phyloP scores from a whole-genome alignment of 495 filamentous ascomycete species.

The Podospora pseudoanserina region DNA sequence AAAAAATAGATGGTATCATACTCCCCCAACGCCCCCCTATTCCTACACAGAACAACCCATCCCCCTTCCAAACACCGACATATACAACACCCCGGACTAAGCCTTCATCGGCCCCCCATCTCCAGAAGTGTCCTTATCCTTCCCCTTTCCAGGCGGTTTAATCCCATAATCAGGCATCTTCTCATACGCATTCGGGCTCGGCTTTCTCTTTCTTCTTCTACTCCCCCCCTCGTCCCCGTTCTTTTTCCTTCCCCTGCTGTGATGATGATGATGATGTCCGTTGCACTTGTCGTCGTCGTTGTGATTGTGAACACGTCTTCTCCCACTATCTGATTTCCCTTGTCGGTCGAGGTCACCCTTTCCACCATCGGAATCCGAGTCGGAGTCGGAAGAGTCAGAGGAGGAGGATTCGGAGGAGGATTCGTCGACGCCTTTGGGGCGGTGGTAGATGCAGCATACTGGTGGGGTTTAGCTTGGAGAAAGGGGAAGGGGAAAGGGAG shows the following conservation, averaged over 20 bases:
- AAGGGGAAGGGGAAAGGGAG: background rate
- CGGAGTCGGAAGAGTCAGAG: slow-evolving; percentile 39
- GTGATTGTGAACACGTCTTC: slow-evolving; percentile 29
- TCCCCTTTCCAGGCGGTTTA: slow-evolving; percentile 26
- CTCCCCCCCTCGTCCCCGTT: slow-evolving; percentile 26
- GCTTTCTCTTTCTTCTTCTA: slow-evolving; percentile 53
- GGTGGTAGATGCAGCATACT: slow-evolving; percentile 99
- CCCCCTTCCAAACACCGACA: background rate
- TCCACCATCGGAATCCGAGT: slow-evolving; percentile 39
- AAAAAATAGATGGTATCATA: no score
- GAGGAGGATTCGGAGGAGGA: slow-evolving; percentile 64
- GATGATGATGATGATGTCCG: slow-evolving; percentile 37
- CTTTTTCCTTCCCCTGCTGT: slow-evolving; percentile 19
- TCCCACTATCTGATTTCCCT: slow-evolving; percentile 3
- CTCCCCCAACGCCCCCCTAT: no score
- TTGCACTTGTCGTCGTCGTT: slow-evolving; percentile 40
- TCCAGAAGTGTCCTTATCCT: slow-evolving; percentile 16
- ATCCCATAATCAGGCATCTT: slow-evolving; percentile 65
- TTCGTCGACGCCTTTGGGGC: slow-evolving; percentile 75
- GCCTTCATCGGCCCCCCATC: background rate
- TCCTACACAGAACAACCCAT: background rate
- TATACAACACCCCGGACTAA: background rate
- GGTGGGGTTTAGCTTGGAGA: slow-evolving; percentile 2
- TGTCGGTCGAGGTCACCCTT: slow-evolving; percentile 23
- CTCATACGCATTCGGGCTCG: slow-evolving; percentile 93